Conservation (phyloP, 2,329 filamentous ascomycete species). For the Cytospora schulzeri region DNA sequence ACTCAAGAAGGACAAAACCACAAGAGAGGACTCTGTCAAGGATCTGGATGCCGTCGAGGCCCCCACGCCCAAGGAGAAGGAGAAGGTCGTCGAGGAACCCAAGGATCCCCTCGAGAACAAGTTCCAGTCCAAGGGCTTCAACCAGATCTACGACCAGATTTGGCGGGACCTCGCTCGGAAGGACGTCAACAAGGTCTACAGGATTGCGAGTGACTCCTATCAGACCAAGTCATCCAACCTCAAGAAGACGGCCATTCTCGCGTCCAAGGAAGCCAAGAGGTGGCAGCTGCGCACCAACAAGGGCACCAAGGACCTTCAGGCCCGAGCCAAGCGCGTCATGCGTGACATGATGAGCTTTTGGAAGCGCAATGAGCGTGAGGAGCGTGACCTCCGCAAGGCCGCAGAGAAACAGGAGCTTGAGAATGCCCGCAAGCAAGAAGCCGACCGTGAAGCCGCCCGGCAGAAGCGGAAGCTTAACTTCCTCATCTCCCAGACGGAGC, state of each 20-base stretch:
- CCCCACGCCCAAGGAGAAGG: conserved; percentile 49
- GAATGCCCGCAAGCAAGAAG: conserved; percentile 94
- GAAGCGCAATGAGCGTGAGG: conserved; percentile 98
- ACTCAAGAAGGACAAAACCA: conserved; percentile 53
- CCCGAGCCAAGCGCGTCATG: conserved; percentile 96
- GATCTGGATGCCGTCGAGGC: conserved; percentile 39
- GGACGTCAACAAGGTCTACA: conserved; percentile 89
- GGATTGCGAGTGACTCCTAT: conserved; percentile 83
- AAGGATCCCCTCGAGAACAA: conserved; percentile 59
- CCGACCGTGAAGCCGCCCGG: conserved; percentile 93
- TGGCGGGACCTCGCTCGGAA: conserved; percentile 94
- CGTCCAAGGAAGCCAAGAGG: conserved; percentile 93
- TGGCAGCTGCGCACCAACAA: conserved; percentile 99
- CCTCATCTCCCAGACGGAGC: conserved; percentile 95
- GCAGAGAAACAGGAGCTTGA: conserved; percentile 96
- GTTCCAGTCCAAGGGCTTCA: conserved; percentile 89
- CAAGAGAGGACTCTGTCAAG: conserved; percentile 38
- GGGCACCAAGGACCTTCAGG: conserved; percentile 96
- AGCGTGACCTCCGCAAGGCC: conserved; percentile 89
- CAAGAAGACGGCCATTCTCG: conserved; percentile 94
- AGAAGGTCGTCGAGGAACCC: conserved; percentile 49
- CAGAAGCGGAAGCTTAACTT: conserved; percentile 99
- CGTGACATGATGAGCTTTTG: conserved; percentile 99
- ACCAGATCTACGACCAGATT: conserved; percentile 96
- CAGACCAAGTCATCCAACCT: conserved; percentile 90